These are phyloP conservation scores for Lepidium africanum DNA, from an alignment of 345 rosid genomes.

Conservation along the genomic window DNA sequence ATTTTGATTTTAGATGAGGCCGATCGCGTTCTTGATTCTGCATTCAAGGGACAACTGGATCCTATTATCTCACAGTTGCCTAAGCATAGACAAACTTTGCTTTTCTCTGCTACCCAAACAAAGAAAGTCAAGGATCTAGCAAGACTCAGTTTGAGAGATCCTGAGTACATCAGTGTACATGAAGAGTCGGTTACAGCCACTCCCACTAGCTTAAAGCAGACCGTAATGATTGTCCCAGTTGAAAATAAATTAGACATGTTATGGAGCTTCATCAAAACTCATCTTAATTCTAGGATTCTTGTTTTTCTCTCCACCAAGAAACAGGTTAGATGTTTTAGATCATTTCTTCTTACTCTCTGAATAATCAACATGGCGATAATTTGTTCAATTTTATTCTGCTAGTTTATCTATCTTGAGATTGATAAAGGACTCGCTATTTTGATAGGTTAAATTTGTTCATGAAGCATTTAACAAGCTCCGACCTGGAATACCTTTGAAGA, in stretches of 20 bases:
- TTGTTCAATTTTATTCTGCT: background rate
- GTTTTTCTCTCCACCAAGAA: slow-evolving; percentile 91
- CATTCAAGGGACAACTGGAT: slow-evolving; percentile 75
- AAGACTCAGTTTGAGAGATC: slow-evolving; percentile 92
- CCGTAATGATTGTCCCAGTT: slow-evolving; percentile 77
- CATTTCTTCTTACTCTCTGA: background rate
- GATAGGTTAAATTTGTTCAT: slow-evolving; percentile 80
- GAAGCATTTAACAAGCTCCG: slow-evolving; percentile 92
- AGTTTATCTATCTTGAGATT: background rate
- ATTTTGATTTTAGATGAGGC: slow-evolving; percentile 96
- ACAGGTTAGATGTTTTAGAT: slow-evolving; percentile 51
- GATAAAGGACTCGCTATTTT: background rate
- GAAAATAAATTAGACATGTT: slow-evolving; percentile 85
- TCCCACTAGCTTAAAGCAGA: slow-evolving; percentile 69
- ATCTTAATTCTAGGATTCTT: slow-evolving; percentile 67
- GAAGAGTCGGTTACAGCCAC: slow-evolving; percentile 80
- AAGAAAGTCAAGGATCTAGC: slow-evolving; percentile 95
- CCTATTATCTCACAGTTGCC: slow-evolving; percentile 88
- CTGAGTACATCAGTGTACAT: slow-evolving; percentile 88
- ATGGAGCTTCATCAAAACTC: slow-evolving; percentile 88
- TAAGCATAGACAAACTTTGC: slow-evolving; percentile 72
- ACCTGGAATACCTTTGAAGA: slow-evolving; percentile 90
- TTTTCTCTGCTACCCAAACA: slow-evolving; percentile 94
- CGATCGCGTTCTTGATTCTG: slow-evolving; percentile 90
- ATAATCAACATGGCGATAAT: background rate